Evolutionary conservation across 1,284 basidiomycete species (phyloP), one percentile per base, ranked within the genome.

Genomic region (Puccinia horiana): DNA sequence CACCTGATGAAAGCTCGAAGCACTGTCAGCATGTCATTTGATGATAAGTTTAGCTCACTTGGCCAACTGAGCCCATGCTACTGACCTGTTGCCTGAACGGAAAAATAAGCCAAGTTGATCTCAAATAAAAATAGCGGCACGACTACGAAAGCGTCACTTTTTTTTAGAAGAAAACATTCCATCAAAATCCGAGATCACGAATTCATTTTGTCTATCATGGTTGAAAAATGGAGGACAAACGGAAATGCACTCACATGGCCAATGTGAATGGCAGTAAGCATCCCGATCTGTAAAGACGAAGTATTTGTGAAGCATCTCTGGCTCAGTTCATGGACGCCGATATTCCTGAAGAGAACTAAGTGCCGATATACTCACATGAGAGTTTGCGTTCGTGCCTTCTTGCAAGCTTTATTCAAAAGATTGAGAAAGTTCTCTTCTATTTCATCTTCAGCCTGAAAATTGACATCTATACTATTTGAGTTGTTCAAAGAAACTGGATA

Each of bases 21-120:
- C 47, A 52, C 32, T 16, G 40, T 65, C 37, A 47, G 35, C 58
- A 47, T 32, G 12, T 75, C 26, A 12, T 56, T 26, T n/a, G 70
- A 32, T 75, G 54, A 35, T 63, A 11, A 18, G 37, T n/a, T n/a
- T 18, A 16, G 11, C 32, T 16, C 29, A 29, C 23, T 32, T 9
- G 16, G 35, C 47, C 1, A 26, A 23, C 37, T 63, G 14, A 29
- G 12, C 12, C 52, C 11, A 76, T 56, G 54, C 54, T 32, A n/a
- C 69, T 74, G 14, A 80, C 79, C 79, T 29, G 65, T 52, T 18
- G 58, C 44, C 73, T 81, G 79, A 9, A 81, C 32, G 8, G 56
- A 61, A 65, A 81, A 81, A 52, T 81, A 81, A 20, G 70, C 79
- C 37, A 81, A 35, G 44, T 81, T 81, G 52, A 81, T 74, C 52